Evolutionary conservation across 129 eudicot species (phyloP), one percentile per base, ranked within the genome.

Genomic region (Lactuca sativa): DNA sequence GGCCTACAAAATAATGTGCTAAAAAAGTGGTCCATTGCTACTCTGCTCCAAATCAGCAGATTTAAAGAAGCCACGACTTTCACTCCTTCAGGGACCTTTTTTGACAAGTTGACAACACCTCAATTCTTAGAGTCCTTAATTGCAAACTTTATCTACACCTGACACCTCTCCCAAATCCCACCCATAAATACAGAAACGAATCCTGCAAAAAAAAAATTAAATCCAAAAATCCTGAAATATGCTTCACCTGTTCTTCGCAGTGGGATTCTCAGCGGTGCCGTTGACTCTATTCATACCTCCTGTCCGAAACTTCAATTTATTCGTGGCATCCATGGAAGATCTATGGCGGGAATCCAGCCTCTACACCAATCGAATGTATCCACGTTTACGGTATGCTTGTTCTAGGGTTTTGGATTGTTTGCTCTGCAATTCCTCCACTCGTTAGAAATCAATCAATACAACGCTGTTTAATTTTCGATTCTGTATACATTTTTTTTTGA

Each of bases 221-320:
- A 32, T 18, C 25, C 5, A 33, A 43, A 66, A 57, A 17, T 3
- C 33, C 41, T 7, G 36, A 15, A 17, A 84, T 76, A 87, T 92
- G 96, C 56, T 88, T 80, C 89, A 84, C 47, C 67, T 86, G 77
- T 84, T 92, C 75, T 86, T 92, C 14, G 87, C 96, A 9, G 88
- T 86, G 62, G 96, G 95, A 3, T 88, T 88, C 63, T 88, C 97
- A 4, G 95, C 91, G 3, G 96, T 82, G 43, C 97, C 97, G 34
- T 70, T 92, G 71, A 86, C 86, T 30, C 83, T 88, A 6, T 86
- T 84, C 70, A 43, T 88, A 4, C 97, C 97, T 15, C 97, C 96
- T 16, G 64, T 92, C 6, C 80, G 97, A 67, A 86, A 81, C 82
- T 77, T 92, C 31, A 92, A 78, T 79, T 66, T 78, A n/a, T 88